Evolutionary conservation across 371 early-diverging fungal species (phyloP), one percentile per base, ranked within the genome.

Genomic region (Ordospora pajunii): DNA sequence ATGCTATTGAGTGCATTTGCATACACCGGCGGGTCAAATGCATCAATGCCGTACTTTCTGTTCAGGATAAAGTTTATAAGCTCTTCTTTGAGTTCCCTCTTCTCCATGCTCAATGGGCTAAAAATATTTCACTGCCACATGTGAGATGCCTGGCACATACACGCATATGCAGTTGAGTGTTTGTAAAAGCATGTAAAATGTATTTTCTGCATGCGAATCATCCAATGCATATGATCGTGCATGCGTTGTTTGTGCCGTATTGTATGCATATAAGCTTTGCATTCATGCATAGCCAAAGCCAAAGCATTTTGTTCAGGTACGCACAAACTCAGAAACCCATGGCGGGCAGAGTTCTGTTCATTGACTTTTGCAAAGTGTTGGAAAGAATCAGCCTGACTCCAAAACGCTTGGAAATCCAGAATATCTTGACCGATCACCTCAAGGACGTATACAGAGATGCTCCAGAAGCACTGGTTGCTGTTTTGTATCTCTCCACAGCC

Each of bases 391-490:
- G 21, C 22, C 45, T 50, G 17, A 76, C 70, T 6, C 51, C 79
- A 19, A 70, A 67, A 22, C 66, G 85, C 63, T 46, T 83, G 43
- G 83, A 85, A 73, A 85, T 82, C 27, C 80, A 75, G 44, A 52
- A 70, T 5, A 80, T 72, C 5, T 65, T 84, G 2, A 42, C 75
- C 10, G 19, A 66, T 10, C 82, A 75, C 62, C 73, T 75, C 45
- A 53, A 17, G 44, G 0, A 44, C 0, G 21, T 84, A 10, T 12
- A 52, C 19, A 9, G 23, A 4, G 40, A 10, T 21, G 70, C 80
- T 25, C 58, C 69, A 19, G 44, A 48, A 17, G 17, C 67, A 22
- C n/a, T 85, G 5, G 44, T 75, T 19, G 23, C 75, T 8, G 69
- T 68, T 11, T 53, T 82, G 12, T 84, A 82, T 71, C 70, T 86